Base-by-base conservation (phyloP, 2,329 filamentous ascomycete species). In the Monosporascus sp. region DNA sequence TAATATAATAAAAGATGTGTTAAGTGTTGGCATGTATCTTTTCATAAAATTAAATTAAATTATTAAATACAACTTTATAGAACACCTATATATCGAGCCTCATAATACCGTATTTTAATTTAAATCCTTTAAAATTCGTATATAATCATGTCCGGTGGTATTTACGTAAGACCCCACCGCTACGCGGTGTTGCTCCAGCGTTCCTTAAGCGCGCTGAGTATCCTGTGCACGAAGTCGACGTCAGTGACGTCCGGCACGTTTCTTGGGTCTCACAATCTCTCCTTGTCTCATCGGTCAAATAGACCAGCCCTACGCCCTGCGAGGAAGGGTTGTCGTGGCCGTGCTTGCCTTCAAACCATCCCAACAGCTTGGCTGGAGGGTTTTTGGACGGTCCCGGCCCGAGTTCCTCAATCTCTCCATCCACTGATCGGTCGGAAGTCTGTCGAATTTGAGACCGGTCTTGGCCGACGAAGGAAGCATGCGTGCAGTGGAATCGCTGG, bases 311-410 rank as follows among this genome's bases (percentile, higher is more conserved):
- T 24, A 15, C 37, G 27, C 17, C 11, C 27, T 9, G 18, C 8
- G 38, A 9, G 18, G 39, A 18, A 0, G 70, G 66, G 4, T 61
- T 66, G 20, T 74, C 72, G 44, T 74, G 73, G 48, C 77, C 74
- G 56, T 82, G 82, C 60, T 81, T 81, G 2, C 67, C 67, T 4
- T 70, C 65, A 55, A 78, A 81, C 66, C 78, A 82, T 25, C 79
- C 73, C 1, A 79, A 57, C 24, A 82, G 63, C 63, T 80, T 81
- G 53, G 78, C 70, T 0, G 75, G 73, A 14, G 79, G 78, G 56
- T 81, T 82, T 7, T 57, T 60, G n/a, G 64, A 60, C 0, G 77
- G 60, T 83, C 77, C 2, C 69, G 70, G 49, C 81, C 73, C 2
- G 74, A 74, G 2, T 66, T 66, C 4, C 74, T 68, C 14, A 83